Evolutionary conservation across 805 yeast species (phyloP).

Genomic region (Ogataea siamensis): DNA sequence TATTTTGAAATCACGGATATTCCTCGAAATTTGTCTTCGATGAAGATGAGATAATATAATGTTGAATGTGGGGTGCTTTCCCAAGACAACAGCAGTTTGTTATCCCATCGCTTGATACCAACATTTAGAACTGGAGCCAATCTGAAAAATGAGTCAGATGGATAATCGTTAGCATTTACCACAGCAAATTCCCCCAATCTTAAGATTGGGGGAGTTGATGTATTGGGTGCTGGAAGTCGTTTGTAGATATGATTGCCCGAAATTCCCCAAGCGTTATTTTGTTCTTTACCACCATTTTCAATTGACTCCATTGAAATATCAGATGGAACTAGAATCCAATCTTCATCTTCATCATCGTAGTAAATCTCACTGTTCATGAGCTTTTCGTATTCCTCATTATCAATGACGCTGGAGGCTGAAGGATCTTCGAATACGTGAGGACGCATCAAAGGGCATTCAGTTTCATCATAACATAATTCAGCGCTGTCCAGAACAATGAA

Average conservation of each 20-base stretch:
- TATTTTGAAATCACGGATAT: constrained; percentile 18
- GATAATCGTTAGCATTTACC: constrained; percentile 26
- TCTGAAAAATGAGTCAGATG: constrained; percentile 21
- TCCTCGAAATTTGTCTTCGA: constrained; percentile 32
- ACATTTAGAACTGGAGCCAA: constrained; percentile 5
- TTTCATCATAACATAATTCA: constrained; percentile 22
- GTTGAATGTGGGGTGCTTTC: constrained; percentile 19
- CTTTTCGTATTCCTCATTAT: constrained; percentile 29
- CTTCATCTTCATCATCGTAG: constrained; percentile 28
- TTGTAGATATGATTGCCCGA: constrained; percentile 1
- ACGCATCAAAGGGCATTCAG: constrained; percentile 13
- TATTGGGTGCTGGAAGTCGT: background rate
- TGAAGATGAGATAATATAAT: constrained; percentile 33
- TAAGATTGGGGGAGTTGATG: constrained; percentile 15
- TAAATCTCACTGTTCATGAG: constrained; percentile 25
- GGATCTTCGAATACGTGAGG: constrained; percentile 25
- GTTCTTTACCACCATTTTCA: constrained; percentile 15
- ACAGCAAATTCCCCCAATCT: constrained; percentile 27
- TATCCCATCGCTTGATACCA: background rate
- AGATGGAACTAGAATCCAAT: constrained; percentile 29
- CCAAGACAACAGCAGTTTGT: constrained; percentile 21
- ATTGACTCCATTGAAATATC: constrained; percentile 14
- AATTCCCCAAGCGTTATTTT: background rate
- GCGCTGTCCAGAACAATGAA: constrained; percentile 22
- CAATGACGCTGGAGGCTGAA: constrained; percentile 24